phyloP scores from a whole-genome alignment of 1,284 basidiomycete genomes.

The Heterobasidion irregulare region DNA sequence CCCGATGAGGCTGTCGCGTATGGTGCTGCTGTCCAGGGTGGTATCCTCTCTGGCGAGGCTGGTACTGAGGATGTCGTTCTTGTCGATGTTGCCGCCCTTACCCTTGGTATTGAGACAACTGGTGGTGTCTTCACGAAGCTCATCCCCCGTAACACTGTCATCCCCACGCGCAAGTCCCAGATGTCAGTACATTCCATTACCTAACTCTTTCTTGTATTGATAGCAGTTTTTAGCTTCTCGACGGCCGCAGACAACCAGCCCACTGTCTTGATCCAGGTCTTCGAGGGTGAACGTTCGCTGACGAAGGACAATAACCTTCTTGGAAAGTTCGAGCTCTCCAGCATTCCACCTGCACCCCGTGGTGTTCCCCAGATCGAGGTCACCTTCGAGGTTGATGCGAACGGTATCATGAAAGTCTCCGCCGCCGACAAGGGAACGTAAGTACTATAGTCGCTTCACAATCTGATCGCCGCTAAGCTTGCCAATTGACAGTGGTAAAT shows the following conservation, averaged over 20 bases:
- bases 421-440: slow-evolving; percentile 89
- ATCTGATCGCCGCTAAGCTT: background rate
- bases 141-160: slow-evolving; percentile 94
- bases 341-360: slow-evolving; percentile 91
- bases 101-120: slow-evolving; percentile 96
- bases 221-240: slow-evolving; percentile 62
- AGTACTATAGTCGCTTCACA: slow-evolving; percentile 22
- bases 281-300: slow-evolving; percentile 89
- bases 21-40: slow-evolving; percentile 73
- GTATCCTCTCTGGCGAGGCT: slow-evolving; percentile 88
- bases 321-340: slow-evolving; percentile 91
- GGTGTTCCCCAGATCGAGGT: slow-evolving; percentile 96
- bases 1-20: slow-evolving; percentile 70
- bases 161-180: slow-evolving; percentile 96
- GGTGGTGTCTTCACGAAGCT: slow-evolving; percentile 98
- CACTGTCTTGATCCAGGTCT: slow-evolving; percentile 87
- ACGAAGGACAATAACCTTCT: slow-evolving; percentile 98
- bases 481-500: slow-evolving; percentile 57
- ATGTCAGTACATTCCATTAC: slow-evolving; percentile 41
- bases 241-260: slow-evolving; percentile 95
- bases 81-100: slow-evolving; percentile 92
- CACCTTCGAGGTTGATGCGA: slow-evolving; percentile 90
- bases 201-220: background rate
- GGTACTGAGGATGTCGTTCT: slow-evolving; percentile 83
- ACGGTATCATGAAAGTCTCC: slow-evolving; percentile 86